Base-by-base conservation (phyloP, 352 stramenopile genomes). In the Albugo laibachii region DNA sequence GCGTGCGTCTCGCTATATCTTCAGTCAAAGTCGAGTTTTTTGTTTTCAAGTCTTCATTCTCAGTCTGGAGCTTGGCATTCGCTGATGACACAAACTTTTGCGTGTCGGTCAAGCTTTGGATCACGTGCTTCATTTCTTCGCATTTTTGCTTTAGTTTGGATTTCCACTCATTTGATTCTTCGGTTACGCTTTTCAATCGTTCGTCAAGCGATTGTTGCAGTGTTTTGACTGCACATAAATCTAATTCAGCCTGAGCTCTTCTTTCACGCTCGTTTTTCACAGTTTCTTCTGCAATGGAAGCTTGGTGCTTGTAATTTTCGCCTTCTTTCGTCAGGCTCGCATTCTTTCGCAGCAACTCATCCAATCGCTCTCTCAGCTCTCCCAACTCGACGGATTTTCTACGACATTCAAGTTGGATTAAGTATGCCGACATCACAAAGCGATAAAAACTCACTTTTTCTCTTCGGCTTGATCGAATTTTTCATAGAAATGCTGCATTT, bases 401-500 rank as follows among this genome's bases (percentile, higher is more conserved):
- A 8, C 24, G 8, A 31, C 8, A 31, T 3, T 8, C 3, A 31
- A 10, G 3, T 8, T 10, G 24, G 8, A 8, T 3, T 31, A 21
- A 47, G 16, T 43, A 36, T n/a, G 41, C 13, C 8, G 38, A 12
- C 31, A 31, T 15, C 1, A 13, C 21, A 36, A 19, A 13, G 1
- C 15, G 19, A 34, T 35, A 47, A 53, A 11, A 2, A 47, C 53
- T 21, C 47, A 69, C 63, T 59, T 41, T 36, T 68, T 69, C 21
- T 73, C 62, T 27, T 81, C 66, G 45, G 80, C 65, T 1, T 55
- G 50, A 11, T 69, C 57, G 19, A 76, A 81, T 34, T 66, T 65
- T 31, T 75, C 55, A 48, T 74, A 80, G 39, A 82, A 81, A 11
- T 68, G 48, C 54, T 79, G 55, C 18, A 83, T 49, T 21, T 82